Percentiles rank a stretch among this genome's conserved stretches.
phyloP scores from a whole-genome alignment of 1,284 basidiomycete species.

The Sparassis latifolia region DNA sequence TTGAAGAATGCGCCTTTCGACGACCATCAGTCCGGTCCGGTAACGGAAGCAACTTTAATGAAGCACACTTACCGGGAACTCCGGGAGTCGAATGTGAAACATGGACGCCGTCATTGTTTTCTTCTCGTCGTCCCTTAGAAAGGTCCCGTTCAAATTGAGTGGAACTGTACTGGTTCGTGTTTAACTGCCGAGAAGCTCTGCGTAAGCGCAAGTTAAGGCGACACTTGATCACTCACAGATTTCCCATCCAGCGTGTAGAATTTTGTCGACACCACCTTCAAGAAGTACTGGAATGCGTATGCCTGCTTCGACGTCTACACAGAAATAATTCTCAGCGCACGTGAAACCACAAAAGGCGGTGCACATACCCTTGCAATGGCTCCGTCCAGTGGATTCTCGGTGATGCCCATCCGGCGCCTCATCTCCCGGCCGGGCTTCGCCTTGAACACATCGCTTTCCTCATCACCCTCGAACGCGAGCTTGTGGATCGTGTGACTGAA shows the following conservation, averaged over 20 bases:
- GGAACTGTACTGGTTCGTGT: constrained; percentile 88
- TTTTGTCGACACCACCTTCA: constrained; percentile 94
- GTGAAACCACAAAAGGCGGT: neutral
- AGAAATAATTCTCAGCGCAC: constrained; percentile 5
- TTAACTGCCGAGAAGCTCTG: constrained; percentile 38
- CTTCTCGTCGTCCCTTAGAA: constrained; percentile 48
- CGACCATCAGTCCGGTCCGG: neutral
- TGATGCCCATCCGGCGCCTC: constrained; percentile 73
- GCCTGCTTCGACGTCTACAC: constrained; percentile 58
- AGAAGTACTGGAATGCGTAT: constrained; percentile 96
- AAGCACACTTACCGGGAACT: constrained; percentile 53
- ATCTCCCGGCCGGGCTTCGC: constrained; percentile 56
- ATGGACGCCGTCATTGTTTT: constrained; percentile 66
- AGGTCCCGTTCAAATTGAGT: constrained; percentile 96
- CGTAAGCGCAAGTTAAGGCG: neutral
- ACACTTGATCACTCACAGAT: constrained; percentile 37
- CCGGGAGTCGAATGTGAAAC: constrained; percentile 80
- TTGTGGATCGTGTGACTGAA: constrained; percentile 89
- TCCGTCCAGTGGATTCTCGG: constrained; percentile 77
- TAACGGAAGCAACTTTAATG: neutral
- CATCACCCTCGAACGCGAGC: constrained; percentile 80
- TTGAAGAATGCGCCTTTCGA: constrained; percentile 81
- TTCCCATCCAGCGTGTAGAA: constrained; percentile 80
- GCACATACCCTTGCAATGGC: constrained; percentile 51
- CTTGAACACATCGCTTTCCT: constrained; percentile 67